Base-by-base conservation (phyloP, 495 filamentous ascomycete species). In the Trichoderma gamsii region DNA sequence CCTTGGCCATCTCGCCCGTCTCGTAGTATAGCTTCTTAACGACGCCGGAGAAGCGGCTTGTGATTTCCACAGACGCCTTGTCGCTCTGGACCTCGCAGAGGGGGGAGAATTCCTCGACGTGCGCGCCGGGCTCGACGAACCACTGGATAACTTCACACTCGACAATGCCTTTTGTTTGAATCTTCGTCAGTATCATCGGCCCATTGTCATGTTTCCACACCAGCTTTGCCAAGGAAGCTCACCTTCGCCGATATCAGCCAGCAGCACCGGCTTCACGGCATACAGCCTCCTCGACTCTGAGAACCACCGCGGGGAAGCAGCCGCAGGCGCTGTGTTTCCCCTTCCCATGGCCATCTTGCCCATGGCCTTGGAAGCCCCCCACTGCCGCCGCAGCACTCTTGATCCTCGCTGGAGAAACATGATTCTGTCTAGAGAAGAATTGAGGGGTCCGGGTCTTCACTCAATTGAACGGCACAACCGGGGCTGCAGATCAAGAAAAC, bases 111-210 rank as follows among this genome's bases (percentile, higher is more conserved):
- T 99, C 92, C 81, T 98, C 93, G 71, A 99, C 92, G 66, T 92
- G 88, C 29, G 96, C 96, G 65, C 91, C 93, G 65, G 96, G 93
- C 77, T 97, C 90, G 69, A 98, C 95, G 77, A 97, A 99, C 96
- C 96, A 99, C 81, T 98, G 96, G 72, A 98, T 98, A 73, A 99
- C 91, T 77, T 98, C 94, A 77, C 95, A 96, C 79, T 99, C 95
- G 71, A 92, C 92, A 73, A 98, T 99, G 64, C 95, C 93, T 97
- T 68, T 51, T 46, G 56, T 25, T 9, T 27, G 35, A 3, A 3
- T 38, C 35, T 5, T 38, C 35, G 35, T 38, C 35, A 38, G 35
- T 7, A 38, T 38, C 35, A 38, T 38, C 35, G 35, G 8, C 35
- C 64, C 56, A 32, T 56, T 25, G 9, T 61, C 71, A 71, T 29